Evolutionary conservation across 2,329 filamentous ascomycete species (phyloP).

Genomic region (Pseudovirgaria hyperparasitica): DNA sequence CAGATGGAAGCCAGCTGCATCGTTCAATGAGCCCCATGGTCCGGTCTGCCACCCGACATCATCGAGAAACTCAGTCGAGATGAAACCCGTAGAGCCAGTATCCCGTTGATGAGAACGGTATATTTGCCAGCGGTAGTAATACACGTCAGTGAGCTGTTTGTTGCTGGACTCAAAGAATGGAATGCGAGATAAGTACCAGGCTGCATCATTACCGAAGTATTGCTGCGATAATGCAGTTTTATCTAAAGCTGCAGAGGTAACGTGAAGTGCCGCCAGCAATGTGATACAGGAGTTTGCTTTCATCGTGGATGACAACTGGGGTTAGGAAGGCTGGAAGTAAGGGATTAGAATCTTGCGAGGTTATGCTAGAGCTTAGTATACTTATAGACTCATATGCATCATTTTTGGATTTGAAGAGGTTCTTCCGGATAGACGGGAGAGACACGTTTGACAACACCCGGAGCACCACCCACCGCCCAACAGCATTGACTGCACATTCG

Average conservation of each 20-base stretch:
- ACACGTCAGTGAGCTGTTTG: slow-evolving; percentile 26
- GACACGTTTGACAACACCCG: too few relatives aligned
- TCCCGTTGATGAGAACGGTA: slow-evolving; percentile 33
- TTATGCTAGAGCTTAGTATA: too few relatives aligned
- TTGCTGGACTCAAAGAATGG: slow-evolving; percentile 29
- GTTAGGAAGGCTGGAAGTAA: too few relatives aligned
- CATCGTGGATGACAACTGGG: too few relatives aligned
- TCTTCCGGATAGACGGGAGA: too few relatives aligned
- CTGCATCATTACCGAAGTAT: slow-evolving; percentile 29
- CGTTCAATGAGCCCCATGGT: slow-evolving; percentile 31
- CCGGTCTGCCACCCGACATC: slow-evolving; percentile 30
- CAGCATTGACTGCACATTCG: too few relatives aligned
- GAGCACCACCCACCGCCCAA: too few relatives aligned
- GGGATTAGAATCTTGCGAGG: too few relatives aligned
- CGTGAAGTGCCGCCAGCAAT: too few relatives aligned
- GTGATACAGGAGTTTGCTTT: too few relatives aligned
- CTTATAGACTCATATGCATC: too few relatives aligned
- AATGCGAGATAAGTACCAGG: slow-evolving; percentile 27
- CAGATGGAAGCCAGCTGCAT: slow-evolving; percentile 32
- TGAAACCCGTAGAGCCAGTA: slow-evolving; percentile 28
- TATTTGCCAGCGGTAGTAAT: slow-evolving; percentile 34
- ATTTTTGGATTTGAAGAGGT: too few relatives aligned
- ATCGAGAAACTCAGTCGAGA: slow-evolving; percentile 33
- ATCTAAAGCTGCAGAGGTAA: slow-evolving; percentile 15
- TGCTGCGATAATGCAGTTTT: slow-evolving; percentile 12